A percentile compares a stretch with the other conserved stretches of the same genome.
These are phyloP conservation scores for Aspergillus asperescens DNA, from an alignment of 495 filamentous ascomycete species.

Conservation along the genomic window DNA sequence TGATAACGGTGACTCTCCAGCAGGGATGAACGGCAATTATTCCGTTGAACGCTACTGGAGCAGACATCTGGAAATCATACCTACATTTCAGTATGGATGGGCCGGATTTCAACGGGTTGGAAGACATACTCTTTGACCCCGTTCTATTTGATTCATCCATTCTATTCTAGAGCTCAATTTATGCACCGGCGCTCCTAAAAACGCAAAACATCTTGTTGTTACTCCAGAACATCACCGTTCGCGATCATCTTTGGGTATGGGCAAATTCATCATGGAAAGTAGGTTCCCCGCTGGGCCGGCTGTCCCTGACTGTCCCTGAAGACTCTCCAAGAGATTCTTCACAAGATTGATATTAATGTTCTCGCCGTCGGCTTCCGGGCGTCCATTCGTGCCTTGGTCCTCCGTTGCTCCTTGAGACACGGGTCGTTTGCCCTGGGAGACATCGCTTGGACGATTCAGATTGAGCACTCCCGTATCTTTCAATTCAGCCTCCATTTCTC, in stretches of 20 bases:
- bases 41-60: too few species aligned
- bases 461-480: slow-evolving; percentile 68
- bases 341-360: slow-evolving; percentile 82
- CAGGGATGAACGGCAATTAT: too few species aligned
- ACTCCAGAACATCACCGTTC: slow-evolving; percentile 8
- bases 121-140: not conserved
- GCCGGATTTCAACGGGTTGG: not conserved
- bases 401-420: slow-evolving; percentile 12
- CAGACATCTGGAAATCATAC: too few species aligned
- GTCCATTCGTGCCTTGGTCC: slow-evolving; percentile 16
- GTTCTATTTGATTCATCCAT: not conserved
- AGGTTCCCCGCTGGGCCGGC: slow-evolving; percentile 83
- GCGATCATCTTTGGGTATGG: slow-evolving; percentile 70
- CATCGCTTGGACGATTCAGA: slow-evolving; percentile 43
- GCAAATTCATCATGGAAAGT: slow-evolving; percentile 75
- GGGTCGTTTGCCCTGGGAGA: slow-evolving; percentile 18
- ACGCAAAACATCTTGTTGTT: not conserved
- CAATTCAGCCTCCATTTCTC: slow-evolving; percentile 77
- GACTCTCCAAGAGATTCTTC: slow-evolving; percentile 85
- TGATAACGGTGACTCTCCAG: not conserved
- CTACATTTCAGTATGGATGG: too few species aligned
- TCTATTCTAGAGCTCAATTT: not conserved
- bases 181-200: not conserved
- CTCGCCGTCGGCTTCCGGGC: slow-evolving; percentile 45
- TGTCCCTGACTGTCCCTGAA: slow-evolving; percentile 81